Conservation (phyloP, 1,284 basidiomycete genomes). For the Leucocoprinus gongylophorus region DNA sequence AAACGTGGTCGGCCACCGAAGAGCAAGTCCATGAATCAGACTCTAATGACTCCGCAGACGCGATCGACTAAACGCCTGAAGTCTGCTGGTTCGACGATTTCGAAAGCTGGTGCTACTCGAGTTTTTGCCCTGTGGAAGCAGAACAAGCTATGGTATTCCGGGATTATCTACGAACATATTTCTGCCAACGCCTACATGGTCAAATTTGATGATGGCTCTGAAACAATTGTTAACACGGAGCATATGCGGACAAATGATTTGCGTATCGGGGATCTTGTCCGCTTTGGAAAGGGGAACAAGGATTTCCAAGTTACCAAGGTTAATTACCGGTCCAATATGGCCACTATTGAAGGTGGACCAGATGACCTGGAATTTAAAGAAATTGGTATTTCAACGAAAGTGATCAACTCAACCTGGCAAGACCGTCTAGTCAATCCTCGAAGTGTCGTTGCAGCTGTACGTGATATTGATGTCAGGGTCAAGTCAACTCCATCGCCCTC, state of each 20-base stretch:
- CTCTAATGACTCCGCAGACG: constrained; percentile 17
- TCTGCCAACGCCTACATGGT: constrained; percentile 34
- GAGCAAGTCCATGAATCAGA: constrained; percentile 17
- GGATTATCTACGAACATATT: constrained; percentile 37
- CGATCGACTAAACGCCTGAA: constrained; percentile 25
- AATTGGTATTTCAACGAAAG: constrained; percentile 43
- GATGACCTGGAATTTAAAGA: constrained; percentile 28
- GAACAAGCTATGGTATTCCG: constrained; percentile 57
- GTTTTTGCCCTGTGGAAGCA: constrained; percentile 63
- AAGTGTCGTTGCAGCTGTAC: constrained; percentile 35
- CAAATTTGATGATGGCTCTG: constrained; percentile 54
- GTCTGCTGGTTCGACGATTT: constrained; percentile 24
- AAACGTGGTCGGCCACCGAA: constrained; percentile 12
- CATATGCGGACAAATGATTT: constrained; percentile 50
- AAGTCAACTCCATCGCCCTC: constrained; percentile 34
- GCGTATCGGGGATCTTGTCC: constrained; percentile 49
- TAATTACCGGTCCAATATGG: constrained; percentile 25
- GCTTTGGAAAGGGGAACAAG: constrained; percentile 16
- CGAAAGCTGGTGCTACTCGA: constrained; percentile 31
- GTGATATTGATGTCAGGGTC: constrained; percentile 19
- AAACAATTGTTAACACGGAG: constrained; percentile 39
- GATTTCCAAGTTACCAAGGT: constrained; percentile 7
- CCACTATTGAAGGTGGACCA: constrained; percentile 33
- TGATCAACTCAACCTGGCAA: constrained; percentile 45
- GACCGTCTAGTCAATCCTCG: constrained; percentile 39